Percentiles rank a stretch among this genome's conserved stretches.
These are phyloP conservation scores for Fusarium zealandicum DNA, from an alignment of 2,329 filamentous ascomycete genomes.

Conservation along the genomic window DNA sequence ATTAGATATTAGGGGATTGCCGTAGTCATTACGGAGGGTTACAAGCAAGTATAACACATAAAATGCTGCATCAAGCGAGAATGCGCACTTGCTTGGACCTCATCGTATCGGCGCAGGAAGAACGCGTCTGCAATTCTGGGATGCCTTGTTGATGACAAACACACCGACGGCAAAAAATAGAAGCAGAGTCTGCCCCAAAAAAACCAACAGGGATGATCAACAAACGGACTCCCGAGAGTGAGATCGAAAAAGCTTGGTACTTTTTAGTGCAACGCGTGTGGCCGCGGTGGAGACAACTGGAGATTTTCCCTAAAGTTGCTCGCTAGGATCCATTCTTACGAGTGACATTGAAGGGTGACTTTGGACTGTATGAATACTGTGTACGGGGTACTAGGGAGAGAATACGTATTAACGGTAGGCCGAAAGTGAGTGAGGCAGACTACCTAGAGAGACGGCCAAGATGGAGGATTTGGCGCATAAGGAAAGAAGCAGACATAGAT, in stretches of 20 bases:
- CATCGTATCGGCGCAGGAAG: conserved; percentile 6
- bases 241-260: conserved; percentile 39
- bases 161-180: conserved; percentile 5
- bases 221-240: conserved; percentile 16
- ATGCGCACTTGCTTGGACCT: background rate
- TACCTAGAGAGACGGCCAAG: too few species aligned
- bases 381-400: background rate
- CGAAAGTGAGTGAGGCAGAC: too few species aligned
- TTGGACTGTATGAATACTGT: conserved; percentile 33
- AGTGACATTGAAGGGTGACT: background rate
- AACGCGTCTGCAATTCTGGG: conserved; percentile 2
- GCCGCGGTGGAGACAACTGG: conserved; percentile 30
- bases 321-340: conserved; percentile 16
- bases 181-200: background rate
- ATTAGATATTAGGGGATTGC: too few species aligned
- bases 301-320: conserved; percentile 32
- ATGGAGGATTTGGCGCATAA: too few species aligned
- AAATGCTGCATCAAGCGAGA: too few species aligned
- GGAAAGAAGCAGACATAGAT: background rate
- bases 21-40: too few species aligned
- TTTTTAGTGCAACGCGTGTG: conserved; percentile 29
- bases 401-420: background rate
- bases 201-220: conserved; percentile 25
- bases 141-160: conserved; percentile 8
- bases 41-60: too few species aligned